phyloP scores from a whole-genome alignment of 2,329 filamentous ascomycete species.

The Hymenoscyphus scutula region DNA sequence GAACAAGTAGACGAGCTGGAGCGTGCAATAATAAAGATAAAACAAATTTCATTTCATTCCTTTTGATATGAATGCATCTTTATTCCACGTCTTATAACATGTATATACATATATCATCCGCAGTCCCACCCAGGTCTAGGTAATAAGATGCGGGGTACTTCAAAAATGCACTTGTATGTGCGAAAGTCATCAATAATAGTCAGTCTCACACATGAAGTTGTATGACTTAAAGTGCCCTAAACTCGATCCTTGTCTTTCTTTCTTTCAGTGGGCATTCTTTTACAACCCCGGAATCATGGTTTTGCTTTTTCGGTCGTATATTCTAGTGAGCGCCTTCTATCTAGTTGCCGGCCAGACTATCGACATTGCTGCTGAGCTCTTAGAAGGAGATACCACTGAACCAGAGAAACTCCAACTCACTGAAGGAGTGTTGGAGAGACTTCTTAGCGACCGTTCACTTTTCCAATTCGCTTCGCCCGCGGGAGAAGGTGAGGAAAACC shows the following conservation, averaged over 20 bases:
- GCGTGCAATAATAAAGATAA: too few species aligned
- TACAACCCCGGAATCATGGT: background rate
- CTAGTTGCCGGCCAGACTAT: background rate
- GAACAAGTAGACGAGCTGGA: too few species aligned
- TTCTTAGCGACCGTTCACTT: background rate
- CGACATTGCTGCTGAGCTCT: background rate
- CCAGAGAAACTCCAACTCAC: slow-evolving; percentile 7
- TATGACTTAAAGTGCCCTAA: background rate
- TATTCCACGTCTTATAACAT: too few species aligned
- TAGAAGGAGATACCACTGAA: background rate
- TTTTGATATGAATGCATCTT: too few species aligned
- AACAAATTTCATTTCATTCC: too few species aligned
- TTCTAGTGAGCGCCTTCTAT: background rate
- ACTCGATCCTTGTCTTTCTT: background rate
- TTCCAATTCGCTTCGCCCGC: slow-evolving; percentile 4
- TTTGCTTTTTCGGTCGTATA: background rate
- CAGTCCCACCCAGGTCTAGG: background rate
- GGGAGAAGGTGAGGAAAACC: too few species aligned
- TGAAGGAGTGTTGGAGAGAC: background rate
- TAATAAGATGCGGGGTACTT: background rate
- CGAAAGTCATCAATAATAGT: background rate
- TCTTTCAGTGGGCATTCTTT: too few species aligned
- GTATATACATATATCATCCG: too few species aligned
- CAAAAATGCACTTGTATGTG: background rate
- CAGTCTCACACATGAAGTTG: background rate